Evolutionary conservation across 2,329 filamentous ascomycete species (phyloP), one percentile per base, ranked within the genome.

Genomic region (Aspergillus texensis): DNA sequence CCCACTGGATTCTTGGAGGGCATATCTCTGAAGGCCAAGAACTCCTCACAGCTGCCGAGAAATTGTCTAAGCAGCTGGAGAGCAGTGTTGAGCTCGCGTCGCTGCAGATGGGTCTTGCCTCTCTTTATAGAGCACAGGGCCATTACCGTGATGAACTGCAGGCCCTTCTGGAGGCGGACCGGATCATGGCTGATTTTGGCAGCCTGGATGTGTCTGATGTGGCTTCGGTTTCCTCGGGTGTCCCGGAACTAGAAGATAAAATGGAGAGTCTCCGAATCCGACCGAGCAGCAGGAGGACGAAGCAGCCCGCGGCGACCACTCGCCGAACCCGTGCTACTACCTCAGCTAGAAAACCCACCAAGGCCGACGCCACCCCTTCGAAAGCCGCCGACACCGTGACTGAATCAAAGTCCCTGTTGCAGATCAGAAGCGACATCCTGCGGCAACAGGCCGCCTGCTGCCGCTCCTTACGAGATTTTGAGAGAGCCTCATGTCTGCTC

Each of bases 401-500:
- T 16, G 75, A 81, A 60, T 81, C 79, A 2, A 73, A 68, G 46
- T 74, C 77, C 32, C 68, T 79, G n/a, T 67, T 81, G 28, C 77
- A 78, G 48, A 71, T 87, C 8, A 80, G 80, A 69, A 80, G 80
- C 21, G 80, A 82, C 45, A 76, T 88, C 21, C 73, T 84, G 21
- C 81, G 83, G 56, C 82, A 84, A 57, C 84, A 84, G 69, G 84
- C 84, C 10, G 76, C 80, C 53, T 81, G 80, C 65, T 68, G 83
- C n/a, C 75, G 82, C 16, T 72, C 77, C 10, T 73, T 77, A 36
- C 78, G 78, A n/a, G 77, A 82, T 46, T 91, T 88, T 80, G 77
- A 84, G 0, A 81, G 85, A 9, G 90, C 89, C 0, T 78, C 87
- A 16, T 75, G 78, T 1, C 78, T 86, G 21, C 80, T 93, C 4